Evolutionary conservation across 2,329 filamentous ascomycete genomes (phyloP).

Genomic region (Diaporthe sp.): DNA sequence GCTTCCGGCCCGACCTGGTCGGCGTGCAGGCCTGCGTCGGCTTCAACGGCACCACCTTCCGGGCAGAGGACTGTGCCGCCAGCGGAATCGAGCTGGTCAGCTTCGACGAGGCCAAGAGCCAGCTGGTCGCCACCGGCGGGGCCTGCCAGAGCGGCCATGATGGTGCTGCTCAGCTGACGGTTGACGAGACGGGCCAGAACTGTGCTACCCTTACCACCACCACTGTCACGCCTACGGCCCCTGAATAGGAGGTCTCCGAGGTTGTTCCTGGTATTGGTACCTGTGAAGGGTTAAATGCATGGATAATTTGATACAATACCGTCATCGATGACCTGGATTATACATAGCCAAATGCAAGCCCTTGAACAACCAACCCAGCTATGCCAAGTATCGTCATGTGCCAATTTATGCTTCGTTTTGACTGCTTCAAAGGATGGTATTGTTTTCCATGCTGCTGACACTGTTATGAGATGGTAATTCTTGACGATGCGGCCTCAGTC

Average conservation of each 20-base stretch:
- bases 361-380: neutral
- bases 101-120: constrained; percentile 45
- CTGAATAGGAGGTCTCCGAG: constrained; percentile 4
- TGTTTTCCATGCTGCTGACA: too few species aligned
- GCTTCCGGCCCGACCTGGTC: constrained; percentile 56
- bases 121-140: constrained; percentile 49
- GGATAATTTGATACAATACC: neutral
- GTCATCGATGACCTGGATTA: neutral
- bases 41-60: constrained; percentile 56
- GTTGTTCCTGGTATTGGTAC: neutral
- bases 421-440: too few species aligned
- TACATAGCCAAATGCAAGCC: neutral
- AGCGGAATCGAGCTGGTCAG: constrained; percentile 46
- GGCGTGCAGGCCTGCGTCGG: constrained; percentile 55
- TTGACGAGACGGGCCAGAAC: constrained; percentile 46
- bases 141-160: constrained; percentile 55
- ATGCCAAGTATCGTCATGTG: neutral
- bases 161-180: constrained; percentile 50
- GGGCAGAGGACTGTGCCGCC: constrained; percentile 53
- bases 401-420: neutral
- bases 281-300: too few species aligned
- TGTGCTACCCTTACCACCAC: constrained; percentile 52
- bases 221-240: constrained; percentile 44
- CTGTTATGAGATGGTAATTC: too few species aligned
- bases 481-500: too few species aligned